Base-by-base conservation (phyloP, 2,329 filamentous ascomycete species). In the Akanthomyces muscarius region DNA sequence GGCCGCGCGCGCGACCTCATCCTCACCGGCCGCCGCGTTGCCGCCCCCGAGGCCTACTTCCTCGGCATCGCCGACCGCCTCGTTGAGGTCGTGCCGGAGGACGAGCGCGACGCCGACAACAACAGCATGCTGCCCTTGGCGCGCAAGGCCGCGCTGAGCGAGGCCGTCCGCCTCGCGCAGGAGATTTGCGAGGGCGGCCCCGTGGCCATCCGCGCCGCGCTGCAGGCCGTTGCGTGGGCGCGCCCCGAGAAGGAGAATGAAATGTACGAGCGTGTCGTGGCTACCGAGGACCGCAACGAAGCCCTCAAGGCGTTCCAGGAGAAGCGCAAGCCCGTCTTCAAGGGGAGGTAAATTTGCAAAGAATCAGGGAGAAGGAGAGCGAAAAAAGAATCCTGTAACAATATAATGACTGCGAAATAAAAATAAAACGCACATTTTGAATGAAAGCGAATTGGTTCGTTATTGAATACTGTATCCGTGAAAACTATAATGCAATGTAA, bases 181-280 rank as follows among this genome's bases (percentile, higher is more conserved):
- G 90, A 92, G 75, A 96, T 98, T 58, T 97, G 92, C 73, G 89
- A 96, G 75, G 92, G 93, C 33, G 95, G 90, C 0, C 95, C 95
- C 0, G 81, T 97, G 64, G 93, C 93, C 0, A 82, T 96, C 38
- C 83, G 89, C 66, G 89, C 91, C 60, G 94, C 88, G 3, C 79
- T 98, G 72, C 82, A 87, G 75, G 94, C 94, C 1, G 89, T 98
- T 2, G 82, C 84, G 60, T 83, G 86, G 83, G 74, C 92, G 73
- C 78, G 83, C 5, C 90, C 95, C 77, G 85, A 85, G 71, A 84
- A 88, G n/a, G 95, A 97, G 80, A 94, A 92, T 75, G 82, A 85
- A 69, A 92, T 93, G 78, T 98, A 98, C 75, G 85, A 92, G 71
- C 81, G 88, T 30, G 91, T 98, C 4, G 83, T 97, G 18, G 84